A percentile compares a stretch with the other conserved stretches of the same genome.
Conservation (phyloP, 2,329 filamentous ascomycete species). For the Thyridium curvatum region DNA sequence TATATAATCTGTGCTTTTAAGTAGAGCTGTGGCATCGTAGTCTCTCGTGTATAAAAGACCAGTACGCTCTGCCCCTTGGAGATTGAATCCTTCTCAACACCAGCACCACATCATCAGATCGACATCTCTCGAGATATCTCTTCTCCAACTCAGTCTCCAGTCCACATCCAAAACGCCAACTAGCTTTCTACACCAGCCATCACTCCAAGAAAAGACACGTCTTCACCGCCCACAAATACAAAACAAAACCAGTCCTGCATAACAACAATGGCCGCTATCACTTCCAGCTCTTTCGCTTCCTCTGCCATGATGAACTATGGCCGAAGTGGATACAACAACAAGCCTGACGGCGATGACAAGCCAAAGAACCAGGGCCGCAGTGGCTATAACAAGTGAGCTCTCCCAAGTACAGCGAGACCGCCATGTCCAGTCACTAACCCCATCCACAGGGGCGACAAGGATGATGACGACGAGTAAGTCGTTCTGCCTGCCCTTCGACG, state of each 20-base stretch:
- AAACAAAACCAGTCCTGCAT: slow-evolving; percentile 13
- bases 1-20: too few species aligned
- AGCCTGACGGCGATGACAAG: slow-evolving; percentile 25
- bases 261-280: slow-evolving; percentile 29
- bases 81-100: too few species aligned
- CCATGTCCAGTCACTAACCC: slow-evolving; percentile 1
- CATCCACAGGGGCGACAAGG: slow-evolving; percentile 12
- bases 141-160: too few species aligned
- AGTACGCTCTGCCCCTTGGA: too few species aligned
- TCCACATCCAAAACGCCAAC: slow-evolving; percentile 5
- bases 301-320: slow-evolving; percentile 30
- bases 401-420: not conserved
- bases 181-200: not conserved
- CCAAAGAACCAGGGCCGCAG: slow-evolving; percentile 33
- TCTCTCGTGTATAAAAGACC: too few species aligned
- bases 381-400: slow-evolving; percentile 36
- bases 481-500: too few species aligned
- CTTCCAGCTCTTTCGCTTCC: slow-evolving; percentile 18
- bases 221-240: too few species aligned
- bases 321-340: slow-evolving; percentile 34
- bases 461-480: slow-evolving; percentile 25
- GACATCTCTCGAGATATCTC: too few species aligned
- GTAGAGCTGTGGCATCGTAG: too few species aligned
- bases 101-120: too few species aligned
- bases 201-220: too few species aligned